phyloP scores from a whole-genome alignment of 83 land plant species.

The Isoetes engelmannii region DNA sequence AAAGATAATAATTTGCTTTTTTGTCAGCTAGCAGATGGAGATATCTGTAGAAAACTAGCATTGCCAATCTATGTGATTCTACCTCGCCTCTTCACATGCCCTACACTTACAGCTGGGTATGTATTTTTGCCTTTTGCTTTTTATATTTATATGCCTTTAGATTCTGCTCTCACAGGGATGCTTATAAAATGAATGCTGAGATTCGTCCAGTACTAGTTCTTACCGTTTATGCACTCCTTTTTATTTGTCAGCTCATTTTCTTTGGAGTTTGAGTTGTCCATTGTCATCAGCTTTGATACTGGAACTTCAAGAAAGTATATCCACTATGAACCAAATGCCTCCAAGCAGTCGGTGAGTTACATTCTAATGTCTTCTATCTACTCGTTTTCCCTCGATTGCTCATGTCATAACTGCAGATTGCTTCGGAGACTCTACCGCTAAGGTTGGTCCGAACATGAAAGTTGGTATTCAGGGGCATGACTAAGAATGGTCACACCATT shows the following conservation, averaged over 20 bases:
- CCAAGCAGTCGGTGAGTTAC: constrained; percentile 39
- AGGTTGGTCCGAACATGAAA: no score
- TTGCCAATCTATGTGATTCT: constrained; percentile 72
- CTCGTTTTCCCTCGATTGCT: no score
- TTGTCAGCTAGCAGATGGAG: constrained; percentile 80
- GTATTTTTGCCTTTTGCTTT: constrained; percentile 4
- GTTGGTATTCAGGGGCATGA: no score
- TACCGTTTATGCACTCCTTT: neutral
- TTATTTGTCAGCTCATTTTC: constrained; percentile 46
- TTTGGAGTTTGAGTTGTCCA: constrained; percentile 42
- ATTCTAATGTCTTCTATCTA: no score
- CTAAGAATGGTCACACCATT: no score
- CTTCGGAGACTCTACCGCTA: no score
- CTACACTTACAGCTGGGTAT: constrained; percentile 73
- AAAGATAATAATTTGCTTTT: neutral
- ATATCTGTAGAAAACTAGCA: constrained; percentile 51
- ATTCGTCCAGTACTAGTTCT: neutral
- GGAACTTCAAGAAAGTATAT: constrained; percentile 32
- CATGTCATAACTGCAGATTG: no score
- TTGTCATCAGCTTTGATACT: constrained; percentile 40
- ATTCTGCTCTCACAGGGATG: no score
- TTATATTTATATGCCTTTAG: no score
- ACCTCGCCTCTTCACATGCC: constrained; percentile 79
- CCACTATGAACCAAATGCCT: constrained; percentile 35
- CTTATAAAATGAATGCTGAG: neutral